Conservation (phyloP, 257 asterid species). For the Solanum dulcamara region DNA sequence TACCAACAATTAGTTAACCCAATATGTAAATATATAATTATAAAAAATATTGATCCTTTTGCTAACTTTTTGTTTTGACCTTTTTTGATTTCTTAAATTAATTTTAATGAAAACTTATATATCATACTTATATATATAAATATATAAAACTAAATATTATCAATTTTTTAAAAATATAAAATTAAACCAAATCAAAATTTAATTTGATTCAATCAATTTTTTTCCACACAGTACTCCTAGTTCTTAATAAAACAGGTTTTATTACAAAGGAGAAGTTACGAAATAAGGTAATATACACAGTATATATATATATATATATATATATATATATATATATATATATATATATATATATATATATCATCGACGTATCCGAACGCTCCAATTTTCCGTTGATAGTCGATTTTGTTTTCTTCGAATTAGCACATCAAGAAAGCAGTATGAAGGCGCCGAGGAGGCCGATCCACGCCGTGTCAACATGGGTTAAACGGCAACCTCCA, state of each 20-base stretch:
- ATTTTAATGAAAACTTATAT: too few relatives aligned
- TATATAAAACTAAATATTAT: background rate
- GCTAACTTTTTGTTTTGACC: too few relatives aligned
- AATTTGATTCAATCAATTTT: background rate
- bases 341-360: background rate
- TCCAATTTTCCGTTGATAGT: background rate
- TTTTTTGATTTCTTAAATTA: too few relatives aligned
- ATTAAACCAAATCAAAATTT: background rate
- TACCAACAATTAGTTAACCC: too few relatives aligned
- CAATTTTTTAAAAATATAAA: background rate
- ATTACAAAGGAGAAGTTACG: background rate
- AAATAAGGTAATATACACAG: background rate
- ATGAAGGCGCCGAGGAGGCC: slow-evolving; percentile 67
- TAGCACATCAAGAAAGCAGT: background rate
- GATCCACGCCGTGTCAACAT: slow-evolving; percentile 54
- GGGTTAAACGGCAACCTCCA: slow-evolving; percentile 94
- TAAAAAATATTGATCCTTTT: too few relatives aligned
- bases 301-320: background rate
- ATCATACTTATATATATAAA: too few relatives aligned
- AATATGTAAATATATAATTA: too few relatives aligned
- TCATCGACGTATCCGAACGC: background rate
- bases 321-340: background rate
- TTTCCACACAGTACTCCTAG: too few relatives aligned
- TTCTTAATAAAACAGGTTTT: background rate
- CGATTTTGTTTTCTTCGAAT: background rate